Conservation (phyloP, 352 stramenopile genomes). For the Blastocystis sp. region DNA sequence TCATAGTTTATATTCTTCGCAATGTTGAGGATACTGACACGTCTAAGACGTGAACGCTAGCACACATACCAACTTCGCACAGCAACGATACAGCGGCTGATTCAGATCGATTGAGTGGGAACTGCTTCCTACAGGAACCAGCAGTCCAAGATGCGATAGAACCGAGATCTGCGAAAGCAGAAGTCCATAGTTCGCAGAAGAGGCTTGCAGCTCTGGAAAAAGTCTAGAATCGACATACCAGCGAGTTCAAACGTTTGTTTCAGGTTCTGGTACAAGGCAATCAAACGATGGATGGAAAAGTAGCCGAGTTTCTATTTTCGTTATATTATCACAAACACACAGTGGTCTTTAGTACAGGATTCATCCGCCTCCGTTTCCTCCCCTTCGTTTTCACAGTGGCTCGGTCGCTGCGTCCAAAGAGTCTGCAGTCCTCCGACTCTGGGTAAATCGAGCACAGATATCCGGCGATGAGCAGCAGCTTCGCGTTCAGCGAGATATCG, state of each 20-base stretch:
- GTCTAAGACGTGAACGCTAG: not conserved
- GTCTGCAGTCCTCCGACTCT: conserved; percentile 4
- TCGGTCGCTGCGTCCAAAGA: conserved; percentile 4
- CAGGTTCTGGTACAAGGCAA: conserved; percentile 9
- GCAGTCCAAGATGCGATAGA: not conserved
- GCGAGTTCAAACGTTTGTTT: not conserved
- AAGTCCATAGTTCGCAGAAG: not conserved
- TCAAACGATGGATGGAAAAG: conserved; percentile 22
- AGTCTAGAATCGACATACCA: not conserved
- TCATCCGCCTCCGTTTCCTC: not conserved
- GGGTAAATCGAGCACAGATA: conserved; percentile 47
- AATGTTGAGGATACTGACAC: not conserved
- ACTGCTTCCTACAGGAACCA: not conserved
- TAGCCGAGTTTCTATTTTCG: not conserved
- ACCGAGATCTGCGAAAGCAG: conserved; percentile 2
- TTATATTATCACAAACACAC: not conserved
- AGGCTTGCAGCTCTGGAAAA: conserved; percentile 5
- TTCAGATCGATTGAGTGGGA: conserved; percentile 1
- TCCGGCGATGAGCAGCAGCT: conserved; percentile 21
- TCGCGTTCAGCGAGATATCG: conserved; percentile 46
- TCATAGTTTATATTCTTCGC: conserved; percentile 56
- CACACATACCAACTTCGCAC: not conserved
- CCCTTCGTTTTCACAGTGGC: conserved; percentile 11
- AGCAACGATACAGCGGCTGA: conserved; percentile 45
- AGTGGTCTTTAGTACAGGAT: not conserved